phyloP scores from a whole-genome alignment of 75 land plant species.

The Pseudotsuga menziesii region DNA sequence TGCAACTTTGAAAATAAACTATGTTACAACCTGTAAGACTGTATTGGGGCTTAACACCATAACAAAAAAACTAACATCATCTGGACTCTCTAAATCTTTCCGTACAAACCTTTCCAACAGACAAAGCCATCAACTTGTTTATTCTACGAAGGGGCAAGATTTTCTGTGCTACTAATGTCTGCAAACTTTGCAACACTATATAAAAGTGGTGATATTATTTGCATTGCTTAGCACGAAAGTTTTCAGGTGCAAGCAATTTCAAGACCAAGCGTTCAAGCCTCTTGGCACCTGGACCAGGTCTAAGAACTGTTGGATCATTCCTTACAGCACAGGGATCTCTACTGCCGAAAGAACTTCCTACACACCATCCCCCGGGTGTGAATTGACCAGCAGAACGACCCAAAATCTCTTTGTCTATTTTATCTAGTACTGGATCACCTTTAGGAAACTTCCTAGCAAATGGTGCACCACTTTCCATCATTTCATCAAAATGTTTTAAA shows the following conservation, averaged over 20 bases:
- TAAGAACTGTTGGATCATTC: constrained; percentile 41
- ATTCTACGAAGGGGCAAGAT: too few species aligned
- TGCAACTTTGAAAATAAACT: too few species aligned
- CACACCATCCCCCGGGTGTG: constrained; percentile 85
- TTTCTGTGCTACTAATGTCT: too few species aligned
- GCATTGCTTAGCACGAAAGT: constrained; percentile 69
- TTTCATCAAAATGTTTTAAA: constrained; percentile 51
- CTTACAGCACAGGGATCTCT: constrained; percentile 56
- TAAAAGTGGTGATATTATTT: constrained; percentile 12
- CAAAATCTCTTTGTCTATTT: constrained; percentile 57
- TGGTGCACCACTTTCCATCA: constrained; percentile 71
- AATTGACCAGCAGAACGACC: constrained; percentile 28
- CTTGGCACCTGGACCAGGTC: constrained; percentile 53
- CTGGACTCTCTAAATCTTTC: too few species aligned
- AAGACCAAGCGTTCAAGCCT: constrained; percentile 53
- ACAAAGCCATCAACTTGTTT: too few species aligned
- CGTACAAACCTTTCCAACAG: too few species aligned
- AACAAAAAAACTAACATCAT: too few species aligned
- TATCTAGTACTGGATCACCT: constrained; percentile 63
- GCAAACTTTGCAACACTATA: too few species aligned
- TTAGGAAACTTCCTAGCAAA: constrained; percentile 60
- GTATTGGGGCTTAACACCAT: too few species aligned
- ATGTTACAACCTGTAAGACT: too few species aligned
- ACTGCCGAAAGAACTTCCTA: constrained; percentile 32
- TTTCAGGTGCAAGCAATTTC: constrained; percentile 52